A percentile compares a stretch with the other conserved stretches of the same genome.
phyloP scores from a whole-genome alignment of 2,329 filamentous ascomycete genomes.

The Tolypocladium ophioglossoides region DNA sequence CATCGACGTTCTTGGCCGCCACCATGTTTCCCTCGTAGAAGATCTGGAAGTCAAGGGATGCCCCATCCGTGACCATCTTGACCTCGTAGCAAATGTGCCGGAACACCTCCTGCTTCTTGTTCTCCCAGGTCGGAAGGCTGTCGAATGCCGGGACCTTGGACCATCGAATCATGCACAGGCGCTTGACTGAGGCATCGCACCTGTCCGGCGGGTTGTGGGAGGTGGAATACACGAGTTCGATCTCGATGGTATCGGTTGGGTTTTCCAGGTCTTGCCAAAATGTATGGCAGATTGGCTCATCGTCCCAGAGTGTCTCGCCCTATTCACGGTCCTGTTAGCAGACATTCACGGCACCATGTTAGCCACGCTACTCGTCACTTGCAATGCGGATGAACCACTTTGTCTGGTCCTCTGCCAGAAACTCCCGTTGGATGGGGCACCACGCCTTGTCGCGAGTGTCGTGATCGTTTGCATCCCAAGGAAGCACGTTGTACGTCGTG shows the following conservation, averaged over 20 bases:
- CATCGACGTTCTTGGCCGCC: constrained; percentile 4
- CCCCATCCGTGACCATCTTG: constrained; percentile 6
- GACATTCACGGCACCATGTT: not conserved
- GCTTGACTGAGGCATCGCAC: constrained; percentile 5
- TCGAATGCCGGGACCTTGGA: constrained; percentile 4
- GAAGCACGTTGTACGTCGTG: rapidly evolving
- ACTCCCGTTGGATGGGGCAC: not conserved
- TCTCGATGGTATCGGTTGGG: constrained; percentile 1
- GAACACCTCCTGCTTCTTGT: not conserved
- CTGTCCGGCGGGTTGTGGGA: not conserved
- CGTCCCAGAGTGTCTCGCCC: constrained; percentile 1
- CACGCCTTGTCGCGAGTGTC: constrained; percentile 4
- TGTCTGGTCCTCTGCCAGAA: constrained; percentile 9
- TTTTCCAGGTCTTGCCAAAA: constrained; percentile 6
- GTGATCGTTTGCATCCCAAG: constrained; percentile 5
- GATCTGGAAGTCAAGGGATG: constrained; percentile 7
- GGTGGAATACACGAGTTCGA: constrained; percentile 4
- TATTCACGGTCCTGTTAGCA: not conserved
- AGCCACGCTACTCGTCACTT: not conserved
- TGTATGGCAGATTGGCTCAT: not conserved
- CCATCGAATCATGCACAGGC: constrained; percentile 6
- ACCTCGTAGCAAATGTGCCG: constrained; percentile 3
- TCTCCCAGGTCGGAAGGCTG: constrained; percentile 2
- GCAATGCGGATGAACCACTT: constrained; percentile 17
- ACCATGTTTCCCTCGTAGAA: constrained; percentile 1